Conservation (phyloP, 75 land plant genomes). For the Sequoiadendron giganteum region DNA sequence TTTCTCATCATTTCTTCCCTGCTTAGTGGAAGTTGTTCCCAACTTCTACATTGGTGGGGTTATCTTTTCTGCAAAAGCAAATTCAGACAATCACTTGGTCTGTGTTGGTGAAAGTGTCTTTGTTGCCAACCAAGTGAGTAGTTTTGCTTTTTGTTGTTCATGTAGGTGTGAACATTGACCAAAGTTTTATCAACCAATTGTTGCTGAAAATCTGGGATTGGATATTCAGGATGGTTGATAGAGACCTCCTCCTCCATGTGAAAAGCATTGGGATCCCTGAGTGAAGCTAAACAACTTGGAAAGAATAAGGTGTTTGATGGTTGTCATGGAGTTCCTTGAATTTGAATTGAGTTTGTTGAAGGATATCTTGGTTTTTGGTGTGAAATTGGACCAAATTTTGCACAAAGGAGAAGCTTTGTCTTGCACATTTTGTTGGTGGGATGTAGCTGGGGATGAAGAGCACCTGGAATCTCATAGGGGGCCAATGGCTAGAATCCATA, state of each 20-base stretch:
- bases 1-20: background rate
- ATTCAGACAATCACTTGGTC: background rate
- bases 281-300: too few species aligned
- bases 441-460: too few species aligned
- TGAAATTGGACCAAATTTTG: too few species aligned
- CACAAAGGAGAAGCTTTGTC: too few species aligned
- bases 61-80: background rate
- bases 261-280: background rate
- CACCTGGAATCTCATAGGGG: too few species aligned
- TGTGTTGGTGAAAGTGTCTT: background rate
- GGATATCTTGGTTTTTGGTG: too few species aligned
- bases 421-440: too few species aligned
- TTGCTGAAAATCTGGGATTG: background rate
- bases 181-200: background rate
- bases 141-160: background rate
- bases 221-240: background rate
- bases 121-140: background rate
- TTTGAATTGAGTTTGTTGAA: too few species aligned
- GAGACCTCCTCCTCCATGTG: background rate
- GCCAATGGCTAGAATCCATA: too few species aligned
- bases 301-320: too few species aligned
- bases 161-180: background rate
- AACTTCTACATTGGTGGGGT: background rate
- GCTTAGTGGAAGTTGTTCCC: background rate
- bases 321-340: too few species aligned